phyloP scores from a whole-genome alignment of 73 alveolate genomes.

The Effrenium voratum region DNA sequence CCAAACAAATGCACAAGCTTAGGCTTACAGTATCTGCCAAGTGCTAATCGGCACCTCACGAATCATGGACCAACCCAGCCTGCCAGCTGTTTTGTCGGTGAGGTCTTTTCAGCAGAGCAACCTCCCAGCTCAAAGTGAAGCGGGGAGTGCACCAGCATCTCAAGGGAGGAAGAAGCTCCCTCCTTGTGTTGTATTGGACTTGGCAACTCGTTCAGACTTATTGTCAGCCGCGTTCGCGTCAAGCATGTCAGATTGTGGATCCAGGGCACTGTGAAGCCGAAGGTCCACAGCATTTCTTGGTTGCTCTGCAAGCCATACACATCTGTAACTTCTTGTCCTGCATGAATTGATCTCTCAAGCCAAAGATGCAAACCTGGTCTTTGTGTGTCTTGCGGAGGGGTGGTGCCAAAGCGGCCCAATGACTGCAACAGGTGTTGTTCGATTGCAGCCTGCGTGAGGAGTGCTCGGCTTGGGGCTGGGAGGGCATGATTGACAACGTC shows the following conservation, averaged over 20 bases:
- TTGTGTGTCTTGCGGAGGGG: not conserved
- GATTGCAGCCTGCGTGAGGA: not conserved
- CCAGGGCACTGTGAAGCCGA: constrained; percentile 78
- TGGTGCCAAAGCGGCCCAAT: constrained; percentile 63
- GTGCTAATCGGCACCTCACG: no score
- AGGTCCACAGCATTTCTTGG: constrained; percentile 61
- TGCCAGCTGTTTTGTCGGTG: not conserved
- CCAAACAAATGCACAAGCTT: no score
- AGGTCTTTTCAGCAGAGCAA: not conserved
- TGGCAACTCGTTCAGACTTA: not conserved
- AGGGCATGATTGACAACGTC: constrained; percentile 61
- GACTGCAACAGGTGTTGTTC: not conserved
- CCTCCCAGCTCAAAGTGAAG: constrained; percentile 53
- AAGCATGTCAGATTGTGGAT: constrained; percentile 65
- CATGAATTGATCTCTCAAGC: not conserved
- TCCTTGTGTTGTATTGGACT: not conserved
- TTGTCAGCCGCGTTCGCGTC: constrained; percentile 24
- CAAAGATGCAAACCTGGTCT: not conserved
- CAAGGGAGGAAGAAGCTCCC: not conserved
- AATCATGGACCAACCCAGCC: not conserved
- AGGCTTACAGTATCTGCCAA: no score
- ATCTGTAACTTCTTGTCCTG: constrained; percentile 31
- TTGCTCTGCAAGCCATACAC: constrained; percentile 86
- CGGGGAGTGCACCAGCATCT: not conserved
- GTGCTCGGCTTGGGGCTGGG: constrained; percentile 11